Conservation (phyloP, 179 eudicot species). For the Amaranthus tricolor region DNA sequence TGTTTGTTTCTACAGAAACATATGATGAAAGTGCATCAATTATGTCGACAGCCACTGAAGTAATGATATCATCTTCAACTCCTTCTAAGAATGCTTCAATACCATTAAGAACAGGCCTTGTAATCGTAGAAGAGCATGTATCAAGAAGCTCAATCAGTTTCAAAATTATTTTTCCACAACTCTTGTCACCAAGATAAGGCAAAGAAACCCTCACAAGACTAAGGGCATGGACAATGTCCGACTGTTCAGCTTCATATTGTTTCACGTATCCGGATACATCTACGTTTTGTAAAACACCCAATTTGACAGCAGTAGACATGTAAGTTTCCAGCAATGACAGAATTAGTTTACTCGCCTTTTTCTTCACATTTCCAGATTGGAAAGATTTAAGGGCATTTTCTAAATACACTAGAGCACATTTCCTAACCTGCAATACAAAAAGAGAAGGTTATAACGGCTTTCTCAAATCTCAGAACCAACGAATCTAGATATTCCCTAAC, state of each 20-base stretch:
- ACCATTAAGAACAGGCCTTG: conserved; percentile 55
- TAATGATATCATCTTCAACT: conserved; percentile 34
- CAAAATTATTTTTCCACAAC: conserved; percentile 31
- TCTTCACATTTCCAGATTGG: conserved; percentile 36
- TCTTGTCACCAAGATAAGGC: conserved; percentile 56
- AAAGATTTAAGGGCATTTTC: conserved; percentile 57
- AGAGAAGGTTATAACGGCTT: conserved; percentile 9
- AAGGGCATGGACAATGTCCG: conserved; percentile 60
- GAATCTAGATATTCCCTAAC: neutral
- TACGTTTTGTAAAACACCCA: conserved; percentile 26
- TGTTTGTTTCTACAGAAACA: conserved; percentile 42
- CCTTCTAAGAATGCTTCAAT: conserved; percentile 52
- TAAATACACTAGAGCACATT: conserved; percentile 68
- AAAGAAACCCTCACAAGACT: conserved; percentile 51
- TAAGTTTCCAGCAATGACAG: conserved; percentile 48
- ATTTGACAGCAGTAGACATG: conserved; percentile 43
- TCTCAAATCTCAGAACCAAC: neutral
- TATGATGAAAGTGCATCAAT: conserved; percentile 45
- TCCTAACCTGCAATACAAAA: conserved; percentile 63
- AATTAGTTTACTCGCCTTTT: conserved; percentile 59
- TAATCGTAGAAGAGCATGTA: conserved; percentile 39
- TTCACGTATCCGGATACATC: conserved; percentile 34
- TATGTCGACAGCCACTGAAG: conserved; percentile 40
- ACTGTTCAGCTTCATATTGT: conserved; percentile 45
- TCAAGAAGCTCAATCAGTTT: conserved; percentile 50